A percentile compares a stretch with the other conserved stretches of the same genome.
These are phyloP conservation scores for Ceratobasidium theobromae DNA, from an alignment of 1,284 basidiomycete genomes.

Conservation along the genomic window DNA sequence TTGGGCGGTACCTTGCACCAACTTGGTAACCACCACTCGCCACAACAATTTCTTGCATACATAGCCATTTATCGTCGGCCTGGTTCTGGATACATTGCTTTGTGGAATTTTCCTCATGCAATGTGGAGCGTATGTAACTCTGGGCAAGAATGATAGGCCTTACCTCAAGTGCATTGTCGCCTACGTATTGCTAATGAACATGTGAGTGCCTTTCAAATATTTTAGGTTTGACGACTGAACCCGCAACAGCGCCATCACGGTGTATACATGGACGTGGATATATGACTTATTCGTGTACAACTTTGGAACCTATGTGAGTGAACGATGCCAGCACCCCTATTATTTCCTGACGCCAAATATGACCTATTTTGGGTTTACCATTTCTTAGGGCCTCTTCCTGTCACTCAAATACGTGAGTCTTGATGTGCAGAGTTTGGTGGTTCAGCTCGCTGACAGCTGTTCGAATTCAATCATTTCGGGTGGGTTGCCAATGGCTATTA, in stretches of 20 bases:
- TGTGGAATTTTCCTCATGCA: not conserved
- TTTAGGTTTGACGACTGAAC: not conserved
- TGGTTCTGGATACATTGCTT: not conserved
- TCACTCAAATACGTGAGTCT: constrained; percentile 9
- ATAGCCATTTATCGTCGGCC: not conserved
- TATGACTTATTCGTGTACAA: constrained; percentile 11
- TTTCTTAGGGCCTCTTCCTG: not conserved
- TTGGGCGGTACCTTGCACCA: too few species aligned
- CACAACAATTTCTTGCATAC: not conserved
- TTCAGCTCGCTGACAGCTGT: not conserved
- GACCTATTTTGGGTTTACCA: not conserved
- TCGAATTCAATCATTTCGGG: too few species aligned
- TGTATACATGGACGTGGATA: constrained; percentile 7
- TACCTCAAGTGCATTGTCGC: not conserved
- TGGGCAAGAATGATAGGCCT: not conserved
- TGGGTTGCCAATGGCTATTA: too few species aligned
- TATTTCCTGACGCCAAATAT: not conserved
- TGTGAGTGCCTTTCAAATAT: not conserved
- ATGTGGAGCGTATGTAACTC: not conserved
- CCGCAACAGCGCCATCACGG: not conserved
- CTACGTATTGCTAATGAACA: not conserved
- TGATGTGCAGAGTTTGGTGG: not conserved
- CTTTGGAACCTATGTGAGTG: not conserved
- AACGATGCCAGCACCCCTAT: not conserved
- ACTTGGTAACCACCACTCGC: not conserved